A percentile compares a stretch with the other conserved stretches of the same genome.
Conservation (phyloP, 1,139 yeast species). For the Hansenula lynferdii region DNA sequence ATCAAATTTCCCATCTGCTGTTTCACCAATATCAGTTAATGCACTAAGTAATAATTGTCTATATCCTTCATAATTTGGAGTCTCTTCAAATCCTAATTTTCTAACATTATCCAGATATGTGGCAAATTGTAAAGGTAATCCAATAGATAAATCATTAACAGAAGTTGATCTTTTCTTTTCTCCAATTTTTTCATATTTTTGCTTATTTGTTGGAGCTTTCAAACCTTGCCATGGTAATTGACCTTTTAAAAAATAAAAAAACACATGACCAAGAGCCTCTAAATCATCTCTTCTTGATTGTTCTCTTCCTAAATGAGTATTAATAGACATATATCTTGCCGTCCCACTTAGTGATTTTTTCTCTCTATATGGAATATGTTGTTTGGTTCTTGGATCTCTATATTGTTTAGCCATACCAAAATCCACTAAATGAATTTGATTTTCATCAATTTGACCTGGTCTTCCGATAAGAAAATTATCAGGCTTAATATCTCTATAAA, state of each 20-base stretch:
- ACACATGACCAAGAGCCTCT: constrained; percentile 94
- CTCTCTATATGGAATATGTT: constrained; percentile 95
- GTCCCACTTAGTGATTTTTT: constrained; percentile 93
- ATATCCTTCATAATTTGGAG: constrained; percentile 89
- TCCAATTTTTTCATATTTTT: constrained; percentile 94
- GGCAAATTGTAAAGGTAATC: constrained; percentile 83
- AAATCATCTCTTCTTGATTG: constrained; percentile 94
- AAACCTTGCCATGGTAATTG: constrained; percentile 98
- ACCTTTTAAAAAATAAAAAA: constrained; percentile 89
- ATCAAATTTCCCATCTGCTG: constrained; percentile 84
- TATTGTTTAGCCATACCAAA: constrained; percentile 99
- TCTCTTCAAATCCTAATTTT: constrained; percentile 81
- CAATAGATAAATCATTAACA: constrained; percentile 71
- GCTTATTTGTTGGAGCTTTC: constrained; percentile 96
- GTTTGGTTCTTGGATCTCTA: constrained; percentile 91
- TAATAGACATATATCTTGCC: constrained; percentile 96
- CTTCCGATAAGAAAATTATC: constrained; percentile 95
- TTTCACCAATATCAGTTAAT: constrained; percentile 63
- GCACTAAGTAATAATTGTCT: constrained; percentile 73
- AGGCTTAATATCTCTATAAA: constrained; percentile 93
- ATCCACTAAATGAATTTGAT: constrained; percentile 62
- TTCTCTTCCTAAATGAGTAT: constrained; percentile 95
- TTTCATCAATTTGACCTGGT: constrained; percentile 59
- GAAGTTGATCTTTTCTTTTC: constrained; percentile 88
- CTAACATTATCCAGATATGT: constrained; percentile 83